These are phyloP conservation scores for Tuber indicum DNA, from an alignment of 495 filamentous ascomycete genomes.

Conservation along the genomic window DNA sequence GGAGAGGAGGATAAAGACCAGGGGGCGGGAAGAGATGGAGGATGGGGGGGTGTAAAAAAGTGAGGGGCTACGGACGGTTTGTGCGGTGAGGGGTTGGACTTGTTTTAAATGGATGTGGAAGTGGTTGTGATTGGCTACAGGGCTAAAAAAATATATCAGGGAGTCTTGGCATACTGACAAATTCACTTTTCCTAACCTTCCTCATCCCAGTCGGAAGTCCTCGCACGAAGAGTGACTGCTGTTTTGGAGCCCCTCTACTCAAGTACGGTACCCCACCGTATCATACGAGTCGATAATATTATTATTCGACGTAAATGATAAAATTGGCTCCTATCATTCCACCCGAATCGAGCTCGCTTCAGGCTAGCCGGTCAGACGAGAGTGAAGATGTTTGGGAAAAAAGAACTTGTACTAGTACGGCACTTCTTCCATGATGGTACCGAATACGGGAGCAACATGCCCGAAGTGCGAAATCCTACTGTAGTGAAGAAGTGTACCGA, in stretches of 20 bases:
- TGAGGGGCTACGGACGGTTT: constrained; percentile 33
- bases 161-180: constrained; percentile 26
- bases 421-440: not conserved
- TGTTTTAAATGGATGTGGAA: constrained; percentile 27
- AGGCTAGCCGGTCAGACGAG: not conserved
- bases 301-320: too few species aligned
- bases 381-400: not conserved
- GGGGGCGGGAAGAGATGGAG: constrained; percentile 26
- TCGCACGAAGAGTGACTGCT: constrained; percentile 28
- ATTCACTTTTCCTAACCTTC: constrained; percentile 24
- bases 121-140: constrained; percentile 16
- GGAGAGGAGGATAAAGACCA: constrained; percentile 39
- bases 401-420: not conserved
- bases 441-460: not conserved
- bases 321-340: not conserved
- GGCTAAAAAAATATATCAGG: constrained; percentile 1
- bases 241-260: constrained; percentile 4
- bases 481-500: not conserved
- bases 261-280: not conserved
- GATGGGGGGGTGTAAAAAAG: constrained; percentile 33
- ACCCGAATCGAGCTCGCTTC: not conserved
- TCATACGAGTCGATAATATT: not conserved
- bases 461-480: not conserved
- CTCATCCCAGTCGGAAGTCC: not conserved
- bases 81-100: constrained; percentile 28